These are phyloP conservation scores for Strigomonas galati DNA, from an alignment of 208 protist species.

Conservation along the genomic window DNA sequence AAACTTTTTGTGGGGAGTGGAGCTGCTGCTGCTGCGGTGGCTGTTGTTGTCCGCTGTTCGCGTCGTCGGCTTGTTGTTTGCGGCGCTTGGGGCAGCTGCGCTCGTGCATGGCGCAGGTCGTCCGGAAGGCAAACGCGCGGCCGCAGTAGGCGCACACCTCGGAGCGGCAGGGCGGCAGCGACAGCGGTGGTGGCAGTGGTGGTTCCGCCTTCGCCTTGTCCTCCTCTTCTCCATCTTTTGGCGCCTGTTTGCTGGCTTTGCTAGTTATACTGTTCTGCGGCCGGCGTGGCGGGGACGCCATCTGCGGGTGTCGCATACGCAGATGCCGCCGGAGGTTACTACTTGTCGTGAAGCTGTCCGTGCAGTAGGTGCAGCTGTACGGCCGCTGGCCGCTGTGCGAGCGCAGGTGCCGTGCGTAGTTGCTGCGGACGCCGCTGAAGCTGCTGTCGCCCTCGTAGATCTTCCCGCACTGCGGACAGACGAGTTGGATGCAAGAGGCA, in stretches of 20 bases:
- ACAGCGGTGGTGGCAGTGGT: slow-evolving; percentile 13
- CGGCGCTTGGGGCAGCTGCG: slow-evolving; percentile 17
- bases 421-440: slow-evolving; percentile 63
- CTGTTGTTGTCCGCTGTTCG: background rate
- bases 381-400: slow-evolving; percentile 67
- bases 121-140: slow-evolving; percentile 33
- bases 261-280: slow-evolving; percentile 13
- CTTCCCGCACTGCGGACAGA: slow-evolving; percentile 61
- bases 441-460: slow-evolving; percentile 44
- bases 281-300: slow-evolving; percentile 18
- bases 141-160: slow-evolving; percentile 19
- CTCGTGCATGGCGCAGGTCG: slow-evolving; percentile 35
- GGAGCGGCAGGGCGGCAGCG: slow-evolving; percentile 29
- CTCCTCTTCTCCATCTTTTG: background rate
- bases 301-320: slow-evolving; percentile 24
- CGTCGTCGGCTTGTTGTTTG: background rate
- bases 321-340: slow-evolving; percentile 57
- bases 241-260: too few species aligned
- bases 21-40: too few species aligned
- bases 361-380: slow-evolving; percentile 59
- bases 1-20: too few species aligned
- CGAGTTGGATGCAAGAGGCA: slow-evolving; percentile 15
- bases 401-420: slow-evolving; percentile 73
- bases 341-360: slow-evolving; percentile 56
- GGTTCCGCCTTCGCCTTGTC: background rate